Conservation (phyloP, 306 rosid genomes). For the Lathyrus sativus region DNA sequence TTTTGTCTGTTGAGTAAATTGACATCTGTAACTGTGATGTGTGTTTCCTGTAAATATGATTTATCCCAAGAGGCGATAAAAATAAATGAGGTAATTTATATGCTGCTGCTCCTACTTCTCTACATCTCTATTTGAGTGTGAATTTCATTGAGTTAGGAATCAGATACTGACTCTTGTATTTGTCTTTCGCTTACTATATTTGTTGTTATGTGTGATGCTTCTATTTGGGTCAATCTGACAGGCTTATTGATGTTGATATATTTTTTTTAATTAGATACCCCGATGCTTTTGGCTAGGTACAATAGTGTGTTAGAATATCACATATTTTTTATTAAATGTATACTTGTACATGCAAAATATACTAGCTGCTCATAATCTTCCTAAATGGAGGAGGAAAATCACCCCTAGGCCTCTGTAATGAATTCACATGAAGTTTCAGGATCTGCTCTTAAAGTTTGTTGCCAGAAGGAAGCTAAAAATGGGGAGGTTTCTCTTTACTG, state of each 20-base stretch:
- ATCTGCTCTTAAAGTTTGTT: neutral
- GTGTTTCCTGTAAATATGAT: conserved; percentile 11
- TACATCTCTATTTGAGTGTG: neutral
- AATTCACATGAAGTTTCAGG: neutral
- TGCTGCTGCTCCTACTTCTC: conserved; percentile 10
- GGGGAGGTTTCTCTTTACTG: neutral
- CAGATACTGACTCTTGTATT: conserved; percentile 2
- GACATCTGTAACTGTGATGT: conserved; percentile 5
- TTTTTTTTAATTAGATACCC: neutral
- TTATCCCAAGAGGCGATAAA: conserved; percentile 10
- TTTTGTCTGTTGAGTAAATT: conserved; percentile 11
- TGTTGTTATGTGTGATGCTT: conserved; percentile 2
- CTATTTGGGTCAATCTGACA: conserved; percentile 10
- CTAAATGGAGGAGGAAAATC: neutral
- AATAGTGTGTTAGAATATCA: neutral
- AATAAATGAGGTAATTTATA: conserved; percentile 10
- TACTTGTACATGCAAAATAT: neutral
- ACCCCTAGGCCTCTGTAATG: neutral
- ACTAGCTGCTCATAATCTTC: neutral
- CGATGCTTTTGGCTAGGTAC: neutral
- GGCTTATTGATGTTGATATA: neutral
- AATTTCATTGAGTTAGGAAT: conserved; percentile 26
- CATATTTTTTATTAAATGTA: neutral
- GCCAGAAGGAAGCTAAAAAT: neutral
- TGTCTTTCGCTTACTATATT: conserved; percentile 12